Evolutionary conservation across 1,284 basidiomycete species (phyloP).

Genomic region (Irpex rosettiformis): DNA sequence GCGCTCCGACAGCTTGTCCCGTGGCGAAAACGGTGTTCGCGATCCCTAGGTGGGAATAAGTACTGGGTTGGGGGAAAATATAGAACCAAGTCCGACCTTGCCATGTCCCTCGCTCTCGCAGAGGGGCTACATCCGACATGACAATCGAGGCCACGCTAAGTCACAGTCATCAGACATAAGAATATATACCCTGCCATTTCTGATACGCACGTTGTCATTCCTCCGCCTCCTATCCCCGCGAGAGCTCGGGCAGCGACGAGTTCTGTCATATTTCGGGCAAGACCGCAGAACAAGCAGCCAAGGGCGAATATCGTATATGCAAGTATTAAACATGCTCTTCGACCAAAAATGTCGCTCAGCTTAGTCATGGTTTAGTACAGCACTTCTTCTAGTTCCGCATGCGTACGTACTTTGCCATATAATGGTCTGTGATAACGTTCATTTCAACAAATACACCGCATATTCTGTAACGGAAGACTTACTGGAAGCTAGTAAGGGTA

Average conservation of each 20-base stretch:
- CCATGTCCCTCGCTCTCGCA: constrained; percentile 59
- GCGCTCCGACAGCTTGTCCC: constrained; percentile 54
- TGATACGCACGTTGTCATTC: constrained; percentile 54
- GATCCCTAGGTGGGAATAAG: constrained; percentile 33
- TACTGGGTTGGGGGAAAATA: neutral
- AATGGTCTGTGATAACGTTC: constrained; percentile 39
- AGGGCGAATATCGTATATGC: constrained; percentile 53
- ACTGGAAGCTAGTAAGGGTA: constrained; percentile 61
- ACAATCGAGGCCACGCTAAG: constrained; percentile 56
- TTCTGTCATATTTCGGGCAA: constrained; percentile 52
- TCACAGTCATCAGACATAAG: neutral
- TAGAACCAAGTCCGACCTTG: constrained; percentile 39
- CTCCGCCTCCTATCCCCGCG: constrained; percentile 61
- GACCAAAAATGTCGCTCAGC: constrained; percentile 63
- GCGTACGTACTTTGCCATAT: constrained; percentile 46
- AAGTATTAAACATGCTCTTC: constrained; percentile 54
- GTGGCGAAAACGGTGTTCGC: constrained; percentile 54
- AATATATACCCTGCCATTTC: neutral
- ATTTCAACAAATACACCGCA: too few species aligned
- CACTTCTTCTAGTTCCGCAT: too few species aligned
- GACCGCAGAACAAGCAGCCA: constrained; percentile 51
- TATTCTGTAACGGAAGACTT: too few species aligned
- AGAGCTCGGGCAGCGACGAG: constrained; percentile 55
- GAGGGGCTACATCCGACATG: constrained; percentile 57
- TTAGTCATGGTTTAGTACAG: too few species aligned